Evolutionary conservation across 208 protist species (phyloP).

Genomic region (Trichomonas vaginalis): DNA sequence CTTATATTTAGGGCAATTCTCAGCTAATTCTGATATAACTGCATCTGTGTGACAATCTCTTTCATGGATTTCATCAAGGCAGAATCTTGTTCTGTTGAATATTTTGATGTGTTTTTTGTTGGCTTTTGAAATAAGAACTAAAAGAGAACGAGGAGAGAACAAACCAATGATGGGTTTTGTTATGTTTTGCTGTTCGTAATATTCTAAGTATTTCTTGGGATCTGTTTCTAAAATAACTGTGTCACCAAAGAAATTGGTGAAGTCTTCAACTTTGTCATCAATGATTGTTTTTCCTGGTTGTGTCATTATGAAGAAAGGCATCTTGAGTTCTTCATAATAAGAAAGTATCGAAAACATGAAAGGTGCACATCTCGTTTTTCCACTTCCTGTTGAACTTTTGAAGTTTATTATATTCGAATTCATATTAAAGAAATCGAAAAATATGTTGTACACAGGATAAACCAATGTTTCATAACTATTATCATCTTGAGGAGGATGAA

Average conservation of each 20-base stretch:
- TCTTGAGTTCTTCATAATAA: background rate
- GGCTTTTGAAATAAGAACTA: background rate
- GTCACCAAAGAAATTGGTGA: background rate
- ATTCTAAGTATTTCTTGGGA: background rate
- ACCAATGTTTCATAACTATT: no score
- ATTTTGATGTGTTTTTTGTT: background rate
- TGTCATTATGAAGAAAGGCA: background rate
- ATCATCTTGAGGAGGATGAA: background rate
- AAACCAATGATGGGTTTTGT: background rate
- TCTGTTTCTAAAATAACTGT: background rate
- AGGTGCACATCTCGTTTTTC: background rate
- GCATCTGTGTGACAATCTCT: background rate
- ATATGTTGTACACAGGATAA: background rate
- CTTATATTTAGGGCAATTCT: background rate
- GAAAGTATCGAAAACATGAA: background rate
- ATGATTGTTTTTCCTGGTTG: background rate
- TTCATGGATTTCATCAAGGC: conserved; percentile 5
- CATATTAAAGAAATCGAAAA: background rate
- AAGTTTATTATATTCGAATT: background rate
- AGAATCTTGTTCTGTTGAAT: background rate
- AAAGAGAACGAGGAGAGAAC: background rate
- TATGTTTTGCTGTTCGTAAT: background rate
- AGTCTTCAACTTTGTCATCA: background rate
- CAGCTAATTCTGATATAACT: background rate
- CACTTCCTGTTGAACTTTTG: background rate